Percentiles rank a stretch among this genome's conserved stretches.
These are phyloP conservation scores for Candida labiduridarum DNA, from an alignment of 1,139 yeast genomes.

Conservation along the genomic window DNA sequence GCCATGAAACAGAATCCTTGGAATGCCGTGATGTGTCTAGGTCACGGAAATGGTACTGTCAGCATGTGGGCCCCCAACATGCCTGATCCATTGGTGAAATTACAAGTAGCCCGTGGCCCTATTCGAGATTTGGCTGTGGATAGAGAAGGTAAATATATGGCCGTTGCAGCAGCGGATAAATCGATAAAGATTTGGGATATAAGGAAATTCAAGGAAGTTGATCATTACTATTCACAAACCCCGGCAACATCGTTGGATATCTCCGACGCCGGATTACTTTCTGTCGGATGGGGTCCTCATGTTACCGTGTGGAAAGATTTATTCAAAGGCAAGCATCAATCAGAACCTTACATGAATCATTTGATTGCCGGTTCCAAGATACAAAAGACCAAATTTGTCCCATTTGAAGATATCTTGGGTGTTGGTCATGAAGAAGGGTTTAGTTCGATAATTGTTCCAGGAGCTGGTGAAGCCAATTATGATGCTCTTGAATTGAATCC, in stretches of 20 bases:
- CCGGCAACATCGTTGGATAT: constrained; percentile 81
- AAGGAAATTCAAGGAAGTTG: constrained; percentile 76
- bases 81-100: constrained; percentile 81
- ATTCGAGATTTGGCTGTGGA: constrained; percentile 84
- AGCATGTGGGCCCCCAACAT: constrained; percentile 92
- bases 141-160: constrained; percentile 94
- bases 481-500: constrained; percentile 96
- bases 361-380: constrained; percentile 77
- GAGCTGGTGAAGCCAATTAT: constrained; percentile 97
- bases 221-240: constrained; percentile 77
- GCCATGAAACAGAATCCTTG: constrained; percentile 90
- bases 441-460: constrained; percentile 84
- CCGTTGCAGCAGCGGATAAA: constrained; percentile 86
- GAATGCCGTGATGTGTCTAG: constrained; percentile 94
- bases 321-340: constrained; percentile 52
- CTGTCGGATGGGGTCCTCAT: constrained; percentile 95
- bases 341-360: constrained; percentile 91
- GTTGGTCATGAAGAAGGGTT: constrained; percentile 83
- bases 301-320: constrained; percentile 86
- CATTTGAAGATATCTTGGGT: constrained; percentile 94
- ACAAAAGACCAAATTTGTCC: constrained; percentile 73
- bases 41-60: constrained; percentile 92
- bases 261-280: constrained; percentile 84
- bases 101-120: constrained; percentile 84
- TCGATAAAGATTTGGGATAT: constrained; percentile 91